Conservation (phyloP, 75 land plant species). For the Picea sitchensis region DNA sequence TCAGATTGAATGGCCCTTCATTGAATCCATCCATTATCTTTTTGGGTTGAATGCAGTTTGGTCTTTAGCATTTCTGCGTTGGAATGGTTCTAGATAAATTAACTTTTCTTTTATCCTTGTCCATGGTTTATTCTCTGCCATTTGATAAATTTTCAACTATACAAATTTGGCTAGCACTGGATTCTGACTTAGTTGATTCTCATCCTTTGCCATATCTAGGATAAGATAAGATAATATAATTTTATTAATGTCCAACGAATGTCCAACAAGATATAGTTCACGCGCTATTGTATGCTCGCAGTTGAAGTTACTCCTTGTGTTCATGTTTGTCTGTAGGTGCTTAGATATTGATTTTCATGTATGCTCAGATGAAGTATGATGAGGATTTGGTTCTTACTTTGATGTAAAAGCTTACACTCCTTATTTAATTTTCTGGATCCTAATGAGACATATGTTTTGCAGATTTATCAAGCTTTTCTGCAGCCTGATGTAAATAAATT, state of each 20-base stretch:
- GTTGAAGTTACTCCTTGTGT: background rate
- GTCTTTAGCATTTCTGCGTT: background rate
- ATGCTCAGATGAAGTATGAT: background rate
- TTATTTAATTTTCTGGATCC: background rate
- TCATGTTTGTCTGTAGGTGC: background rate
- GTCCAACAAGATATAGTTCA: too few species aligned
- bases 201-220: background rate
- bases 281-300: background rate
- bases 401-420: background rate
- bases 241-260: too few species aligned
- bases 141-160: background rate
- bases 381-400: background rate
- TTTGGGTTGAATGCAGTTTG: background rate
- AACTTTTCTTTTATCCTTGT: background rate
- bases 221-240: too few species aligned
- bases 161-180: background rate
- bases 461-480: conserved; percentile 44
- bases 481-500: conserved; percentile 32
- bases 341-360: background rate
- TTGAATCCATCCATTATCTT: background rate
- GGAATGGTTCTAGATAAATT: background rate
- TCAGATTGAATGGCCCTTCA: background rate
- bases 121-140: background rate
- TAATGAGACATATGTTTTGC: conserved; percentile 12
- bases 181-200: background rate